Evolutionary conservation across 306 rosid genomes (phyloP).

Genomic region (Vicia sativa): DNA sequence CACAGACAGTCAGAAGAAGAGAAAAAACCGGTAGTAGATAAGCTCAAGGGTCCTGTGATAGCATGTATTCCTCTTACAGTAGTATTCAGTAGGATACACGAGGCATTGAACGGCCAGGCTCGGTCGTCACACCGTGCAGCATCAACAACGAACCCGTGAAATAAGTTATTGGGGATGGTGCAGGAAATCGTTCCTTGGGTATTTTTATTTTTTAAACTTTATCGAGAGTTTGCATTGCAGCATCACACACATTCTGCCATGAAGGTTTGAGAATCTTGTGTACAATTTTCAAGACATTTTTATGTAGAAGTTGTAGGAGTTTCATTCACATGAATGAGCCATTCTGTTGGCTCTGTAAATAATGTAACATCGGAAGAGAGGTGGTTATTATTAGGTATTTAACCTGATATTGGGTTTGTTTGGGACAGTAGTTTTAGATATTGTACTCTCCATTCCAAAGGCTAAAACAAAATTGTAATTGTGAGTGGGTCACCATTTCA

Average conservation of each 20-base stretch:
- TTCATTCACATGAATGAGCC: slow-evolving; percentile 45
- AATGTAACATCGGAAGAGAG: slow-evolving; percentile 70
- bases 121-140: slow-evolving; percentile 56
- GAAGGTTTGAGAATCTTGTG: slow-evolving; percentile 48
- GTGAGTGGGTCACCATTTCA: slow-evolving; percentile 32
- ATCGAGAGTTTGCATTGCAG: slow-evolving; percentile 49
- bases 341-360: slow-evolving; percentile 70
- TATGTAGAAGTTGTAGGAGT: slow-evolving; percentile 48
- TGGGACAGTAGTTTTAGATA: slow-evolving; percentile 40
- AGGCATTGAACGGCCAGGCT: slow-evolving; percentile 75
- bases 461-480: slow-evolving; percentile 29
- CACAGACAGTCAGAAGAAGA: slow-evolving; percentile 64
- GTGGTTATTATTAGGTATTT: slow-evolving; percentile 64
- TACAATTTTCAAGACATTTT: slow-evolving; percentile 57
- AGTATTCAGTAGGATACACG: slow-evolving; percentile 88
- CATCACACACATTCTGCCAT: slow-evolving; percentile 34
- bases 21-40: slow-evolving; percentile 58
- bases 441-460: slow-evolving; percentile 35
- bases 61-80: slow-evolving; percentile 84
- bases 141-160: slow-evolving; percentile 49
- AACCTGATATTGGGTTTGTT: slow-evolving; percentile 60
- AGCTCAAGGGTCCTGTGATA: slow-evolving; percentile 67
- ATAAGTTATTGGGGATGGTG: slow-evolving; percentile 32
- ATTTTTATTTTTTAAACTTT: slow-evolving; percentile 38
- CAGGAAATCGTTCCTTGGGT: slow-evolving; percentile 41